These are phyloP conservation scores for Helianthus tuberosus DNA, from an alignment of 129 eudicot genomes.

Conservation along the genomic window DNA sequence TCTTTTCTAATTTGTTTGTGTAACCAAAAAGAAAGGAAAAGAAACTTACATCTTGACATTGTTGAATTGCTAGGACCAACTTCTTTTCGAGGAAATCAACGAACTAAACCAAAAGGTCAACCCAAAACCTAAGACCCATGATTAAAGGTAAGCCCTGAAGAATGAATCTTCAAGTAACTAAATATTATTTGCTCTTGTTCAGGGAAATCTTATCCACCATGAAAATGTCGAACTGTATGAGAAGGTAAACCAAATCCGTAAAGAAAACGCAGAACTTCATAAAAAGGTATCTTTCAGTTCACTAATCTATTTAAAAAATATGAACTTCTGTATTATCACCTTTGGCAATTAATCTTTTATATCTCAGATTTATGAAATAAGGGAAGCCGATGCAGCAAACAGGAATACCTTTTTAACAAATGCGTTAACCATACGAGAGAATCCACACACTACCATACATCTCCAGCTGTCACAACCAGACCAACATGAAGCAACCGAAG, in stretches of 20 bases:
- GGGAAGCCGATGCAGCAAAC: slow-evolving; percentile 37
- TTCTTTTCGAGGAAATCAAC: slow-evolving; percentile 58
- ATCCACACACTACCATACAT: slow-evolving; percentile 44
- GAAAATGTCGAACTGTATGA: slow-evolving; percentile 61
- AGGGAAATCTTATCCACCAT: slow-evolving; percentile 63
- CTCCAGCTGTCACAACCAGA: slow-evolving; percentile 71
- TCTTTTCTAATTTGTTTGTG: not conserved
- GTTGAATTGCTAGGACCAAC: slow-evolving; percentile 55
- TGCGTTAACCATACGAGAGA: slow-evolving; percentile 47
- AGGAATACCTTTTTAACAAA: slow-evolving; percentile 32
- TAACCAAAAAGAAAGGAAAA: not conserved
- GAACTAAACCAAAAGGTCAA: slow-evolving; percentile 67
- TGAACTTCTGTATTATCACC: not conserved
- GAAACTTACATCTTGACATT: slow-evolving; percentile 9
- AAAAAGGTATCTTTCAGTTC: slow-evolving; percentile 47
- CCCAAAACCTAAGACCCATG: not conserved
- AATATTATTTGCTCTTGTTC: slow-evolving; percentile 21
- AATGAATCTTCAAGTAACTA: slow-evolving; percentile 5
- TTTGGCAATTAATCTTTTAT: slow-evolving; percentile 14
- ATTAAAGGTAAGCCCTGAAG: not conserved
- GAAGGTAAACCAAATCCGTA: slow-evolving; percentile 51
- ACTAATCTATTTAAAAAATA: not conserved
- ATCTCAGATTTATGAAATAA: slow-evolving; percentile 53
- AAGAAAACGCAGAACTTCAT: slow-evolving; percentile 56
- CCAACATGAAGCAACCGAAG: slow-evolving; percentile 39